phyloP scores from a whole-genome alignment of 2,329 filamentous ascomycete species.

The Cytospora paraplurivora region DNA sequence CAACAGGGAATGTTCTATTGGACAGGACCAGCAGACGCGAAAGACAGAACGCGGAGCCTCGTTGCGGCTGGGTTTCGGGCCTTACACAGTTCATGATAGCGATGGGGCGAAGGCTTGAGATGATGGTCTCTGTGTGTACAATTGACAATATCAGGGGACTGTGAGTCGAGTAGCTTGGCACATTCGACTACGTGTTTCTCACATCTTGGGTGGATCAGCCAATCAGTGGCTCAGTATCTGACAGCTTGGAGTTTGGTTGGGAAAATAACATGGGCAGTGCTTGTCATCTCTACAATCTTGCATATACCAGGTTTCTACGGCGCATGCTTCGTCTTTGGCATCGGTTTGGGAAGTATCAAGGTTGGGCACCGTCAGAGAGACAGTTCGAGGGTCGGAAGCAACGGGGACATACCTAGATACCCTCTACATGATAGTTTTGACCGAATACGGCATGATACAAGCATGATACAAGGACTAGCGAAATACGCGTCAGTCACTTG shows the following conservation, averaged over 20 bases:
- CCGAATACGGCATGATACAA: neutral
- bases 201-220: neutral
- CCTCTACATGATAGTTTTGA: neutral
- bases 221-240: neutral
- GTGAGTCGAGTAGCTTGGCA: neutral
- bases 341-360: neutral
- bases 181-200: neutral
- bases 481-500: neutral
- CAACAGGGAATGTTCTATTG: conserved; percentile 77
- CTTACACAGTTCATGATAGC: conserved; percentile 51
- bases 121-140: neutral
- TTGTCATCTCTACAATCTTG: neutral
- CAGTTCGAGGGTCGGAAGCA: neutral
- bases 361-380: neutral
- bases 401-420: conserved; percentile 4
- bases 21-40: conserved; percentile 72
- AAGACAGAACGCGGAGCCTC: conserved; percentile 58
- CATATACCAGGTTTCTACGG: neutral
- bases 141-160: neutral
- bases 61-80: conserved; percentile 61
- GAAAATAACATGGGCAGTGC: neutral
- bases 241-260: neutral
- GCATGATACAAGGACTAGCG: neutral
- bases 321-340: neutral
- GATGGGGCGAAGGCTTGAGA: neutral